phyloP scores from a whole-genome alignment of 768 basidiomycete genomes.

The Boletus vermiculosoides region DNA sequence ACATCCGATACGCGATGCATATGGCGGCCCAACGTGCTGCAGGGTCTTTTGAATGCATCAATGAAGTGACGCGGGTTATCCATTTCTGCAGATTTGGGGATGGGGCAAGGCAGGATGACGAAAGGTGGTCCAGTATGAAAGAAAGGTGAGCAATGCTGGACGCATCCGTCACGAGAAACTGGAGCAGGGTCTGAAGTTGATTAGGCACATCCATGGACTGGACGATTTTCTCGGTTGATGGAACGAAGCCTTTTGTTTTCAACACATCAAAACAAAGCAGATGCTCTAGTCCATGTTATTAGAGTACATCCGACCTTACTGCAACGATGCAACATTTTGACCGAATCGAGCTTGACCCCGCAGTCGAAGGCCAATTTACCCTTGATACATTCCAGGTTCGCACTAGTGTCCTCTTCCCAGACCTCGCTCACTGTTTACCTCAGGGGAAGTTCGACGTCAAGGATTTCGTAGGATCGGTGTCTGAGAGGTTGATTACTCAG shows the following conservation, averaged over 20 bases:
- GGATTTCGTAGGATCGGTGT: conserved; percentile 81
- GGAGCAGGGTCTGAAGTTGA: conserved; percentile 62
- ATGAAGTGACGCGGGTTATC: conserved; percentile 67
- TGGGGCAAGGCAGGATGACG: conserved; percentile 49
- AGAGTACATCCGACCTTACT: neutral
- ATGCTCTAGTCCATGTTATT: neutral
- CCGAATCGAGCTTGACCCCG: conserved; percentile 45
- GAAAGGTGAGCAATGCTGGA: conserved; percentile 59
- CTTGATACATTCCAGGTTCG: conserved; percentile 56
- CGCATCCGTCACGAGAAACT: conserved; percentile 66
- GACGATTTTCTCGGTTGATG: neutral
- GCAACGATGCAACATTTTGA: conserved; percentile 26
- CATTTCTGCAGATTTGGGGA: conserved; percentile 74
- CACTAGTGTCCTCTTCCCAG: neutral
- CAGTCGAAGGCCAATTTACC: conserved; percentile 51
- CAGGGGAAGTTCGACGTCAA: conserved; percentile 91
- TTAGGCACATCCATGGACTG: conserved; percentile 45
- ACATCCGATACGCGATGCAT: conserved; percentile 68
- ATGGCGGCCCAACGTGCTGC: conserved; percentile 79
- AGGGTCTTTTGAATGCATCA: conserved; percentile 76
- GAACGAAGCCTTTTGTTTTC: conserved; percentile 23
- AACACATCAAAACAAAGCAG: conserved; percentile 33
- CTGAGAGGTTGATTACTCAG: conserved; percentile 83
- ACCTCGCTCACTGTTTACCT: conserved; percentile 9
- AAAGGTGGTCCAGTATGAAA: conserved; percentile 56